Base-by-base conservation (phyloP, 352 stramenopile genomes). In the Phytopythium delawarense region DNA sequence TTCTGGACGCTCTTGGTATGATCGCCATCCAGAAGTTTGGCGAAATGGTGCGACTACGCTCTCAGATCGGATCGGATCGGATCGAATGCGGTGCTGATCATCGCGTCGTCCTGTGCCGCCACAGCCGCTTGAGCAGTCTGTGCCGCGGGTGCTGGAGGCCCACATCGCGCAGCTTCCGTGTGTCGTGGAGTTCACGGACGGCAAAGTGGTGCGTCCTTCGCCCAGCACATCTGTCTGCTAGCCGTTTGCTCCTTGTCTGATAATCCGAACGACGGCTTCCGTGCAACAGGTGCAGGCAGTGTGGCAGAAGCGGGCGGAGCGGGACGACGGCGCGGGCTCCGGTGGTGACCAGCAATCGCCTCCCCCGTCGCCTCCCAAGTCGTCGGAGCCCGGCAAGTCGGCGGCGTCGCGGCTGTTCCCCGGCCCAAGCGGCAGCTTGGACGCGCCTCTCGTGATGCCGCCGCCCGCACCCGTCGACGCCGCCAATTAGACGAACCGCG, bases 1-100 rank as follows among this genome's bases (percentile, higher is more conserved):
- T 95, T 58, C 68, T 96, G 25, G 82, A 96, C 46, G 85, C 88
- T 2, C 61, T 96, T n/a, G 79, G 81, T 32, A 91, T 91, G 76
- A 88, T 96, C 46, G 85, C 88, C 20, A 72, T 84, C 30, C 77
- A 92, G 59, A 94, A 94, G 67, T 95, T 91, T 64, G 76, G 70
- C 37, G 70, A 87, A 5, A 71, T 91, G 76, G 88, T 94, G 66
- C 54, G 64, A 58, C 37, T 28, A 25, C 21, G 4, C 28, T 21
- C 25, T 55, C 35, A 7, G 12, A 15, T 40, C 35, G 8, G 35
- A 16, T 15, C 12, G 9, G 35, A 32, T 32, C 28, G 28, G 40
- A 18, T 39, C 28, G 21, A 34, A 61, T 11, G 48, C n/a, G 35
- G n/a, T 45, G 11, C 20, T 32, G 23, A 57, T 40, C 35, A 40